Conservation (phyloP, 495 filamentous ascomycete species). For the Letharia lupina region DNA sequence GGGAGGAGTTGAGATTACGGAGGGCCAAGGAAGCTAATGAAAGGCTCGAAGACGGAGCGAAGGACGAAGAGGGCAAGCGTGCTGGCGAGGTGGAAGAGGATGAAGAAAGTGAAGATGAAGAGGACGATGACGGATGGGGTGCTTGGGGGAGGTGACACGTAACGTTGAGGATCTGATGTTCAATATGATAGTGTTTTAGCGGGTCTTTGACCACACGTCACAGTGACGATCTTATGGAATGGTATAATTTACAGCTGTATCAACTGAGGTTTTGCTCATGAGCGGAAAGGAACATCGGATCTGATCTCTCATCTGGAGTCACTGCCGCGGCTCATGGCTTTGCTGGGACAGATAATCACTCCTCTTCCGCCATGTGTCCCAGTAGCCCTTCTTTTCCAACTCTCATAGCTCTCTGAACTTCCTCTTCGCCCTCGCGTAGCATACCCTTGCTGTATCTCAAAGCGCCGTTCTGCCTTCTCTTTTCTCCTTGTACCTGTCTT, state of each 20-base stretch:
- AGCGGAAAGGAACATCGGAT: background rate
- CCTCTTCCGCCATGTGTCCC: conserved; percentile 46
- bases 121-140: conserved; percentile 57
- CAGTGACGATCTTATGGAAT: background rate
- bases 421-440: conserved; percentile 65
- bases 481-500: conserved; percentile 64
- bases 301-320: background rate
- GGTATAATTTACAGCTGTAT: background rate
- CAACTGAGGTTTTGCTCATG: background rate
- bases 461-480: conserved; percentile 56
- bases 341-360: background rate
- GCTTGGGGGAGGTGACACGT: conserved; percentile 45
- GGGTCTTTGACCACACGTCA: background rate
- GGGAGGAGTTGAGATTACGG: conserved; percentile 53
- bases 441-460: conserved; percentile 57
- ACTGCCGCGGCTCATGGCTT: background rate
- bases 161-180: background rate
- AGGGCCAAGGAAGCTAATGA: conserved; percentile 47
- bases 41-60: conserved; percentile 31
- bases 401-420: conserved; percentile 71
- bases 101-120: conserved; percentile 48
- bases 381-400: conserved; percentile 64
- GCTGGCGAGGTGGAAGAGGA: conserved; percentile 36
- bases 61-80: conserved; percentile 33
- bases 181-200: conserved; percentile 22